These are phyloP conservation scores for Populus trichocarpa DNA, from an alignment of 441 rosid genomes.

Conservation along the genomic window DNA sequence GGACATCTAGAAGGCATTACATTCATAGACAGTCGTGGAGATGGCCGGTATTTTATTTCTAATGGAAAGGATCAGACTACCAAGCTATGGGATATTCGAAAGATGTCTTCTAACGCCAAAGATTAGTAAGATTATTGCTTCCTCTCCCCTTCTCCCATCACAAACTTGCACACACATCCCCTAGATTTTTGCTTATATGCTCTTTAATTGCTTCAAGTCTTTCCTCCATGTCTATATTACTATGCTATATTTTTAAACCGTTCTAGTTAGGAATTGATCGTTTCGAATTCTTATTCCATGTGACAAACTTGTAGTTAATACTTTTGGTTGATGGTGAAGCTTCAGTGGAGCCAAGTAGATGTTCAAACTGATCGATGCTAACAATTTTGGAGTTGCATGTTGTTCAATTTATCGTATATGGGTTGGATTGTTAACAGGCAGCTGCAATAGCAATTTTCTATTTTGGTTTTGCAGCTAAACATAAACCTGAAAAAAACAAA, in stretches of 20 bases:
- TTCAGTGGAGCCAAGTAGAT: too few relatives aligned
- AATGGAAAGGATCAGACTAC: conserved; percentile 70
- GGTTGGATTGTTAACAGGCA: neutral
- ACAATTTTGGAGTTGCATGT: too few relatives aligned
- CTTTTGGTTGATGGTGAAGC: too few relatives aligned
- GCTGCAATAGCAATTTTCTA: neutral
- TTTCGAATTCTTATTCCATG: too few relatives aligned
- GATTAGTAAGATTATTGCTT: conserved; percentile 17
- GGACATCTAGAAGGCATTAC: conserved; percentile 72
- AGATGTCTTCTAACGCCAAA: neutral
- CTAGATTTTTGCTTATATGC: neutral
- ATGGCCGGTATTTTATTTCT: conserved; percentile 66
- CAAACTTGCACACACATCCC: too few relatives aligned
- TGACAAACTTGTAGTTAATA: too few relatives aligned
- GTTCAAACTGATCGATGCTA: too few relatives aligned
- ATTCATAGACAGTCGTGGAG: conserved; percentile 58
- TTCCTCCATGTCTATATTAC: too few relatives aligned
- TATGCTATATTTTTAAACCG: too few relatives aligned
- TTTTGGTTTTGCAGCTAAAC: neutral
- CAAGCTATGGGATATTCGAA: conserved; percentile 67
- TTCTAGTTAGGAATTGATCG: too few relatives aligned
- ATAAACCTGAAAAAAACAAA: neutral
- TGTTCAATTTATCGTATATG: neutral
- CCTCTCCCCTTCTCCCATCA: too few relatives aligned
- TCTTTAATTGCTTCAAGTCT: too few relatives aligned